Percentiles rank a stretch among this genome's conserved stretches.
Conservation (phyloP, 1,139 yeast genomes). For the Magnusiomyces suaveolens region DNA sequence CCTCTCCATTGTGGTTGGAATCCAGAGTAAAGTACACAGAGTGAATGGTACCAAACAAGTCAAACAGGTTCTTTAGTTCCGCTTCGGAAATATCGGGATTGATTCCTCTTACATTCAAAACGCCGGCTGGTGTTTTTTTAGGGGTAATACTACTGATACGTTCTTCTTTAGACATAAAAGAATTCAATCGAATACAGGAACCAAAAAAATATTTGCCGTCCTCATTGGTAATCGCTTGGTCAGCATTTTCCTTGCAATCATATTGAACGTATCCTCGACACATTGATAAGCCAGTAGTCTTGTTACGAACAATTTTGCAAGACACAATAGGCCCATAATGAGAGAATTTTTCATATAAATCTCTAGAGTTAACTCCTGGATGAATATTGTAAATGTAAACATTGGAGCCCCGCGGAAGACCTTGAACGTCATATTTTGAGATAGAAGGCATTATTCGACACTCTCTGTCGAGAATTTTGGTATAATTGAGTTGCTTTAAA, state of each 20-base stretch:
- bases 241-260: conserved; percentile 70
- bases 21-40: conserved; percentile 36
- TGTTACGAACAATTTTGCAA: conserved; percentile 79
- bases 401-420: conserved; percentile 26
- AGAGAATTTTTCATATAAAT: conserved; percentile 76
- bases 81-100: conserved; percentile 47
- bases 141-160: conserved; percentile 62
- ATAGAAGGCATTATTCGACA: conserved; percentile 46
- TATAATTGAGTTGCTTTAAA: conserved; percentile 39
- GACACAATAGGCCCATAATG: conserved; percentile 78
- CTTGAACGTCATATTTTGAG: conserved; percentile 26
- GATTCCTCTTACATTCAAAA: conserved; percentile 70
- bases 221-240: conserved; percentile 76
- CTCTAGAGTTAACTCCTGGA: conserved; percentile 81
- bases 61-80: conserved; percentile 52
- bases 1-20: not conserved
- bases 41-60: conserved; percentile 52
- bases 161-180: conserved; percentile 69
- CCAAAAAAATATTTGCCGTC: conserved; percentile 87
- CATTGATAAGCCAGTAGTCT: conserved; percentile 56
- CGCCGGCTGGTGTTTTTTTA: conserved; percentile 53
- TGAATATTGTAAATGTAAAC: conserved; percentile 41
- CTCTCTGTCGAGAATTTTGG: conserved; percentile 35
- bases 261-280: conserved; percentile 88
- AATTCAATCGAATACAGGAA: conserved; percentile 76